phyloP scores from a whole-genome alignment of 805 yeast genomes.

The Saccharomycopsis sp. region DNA sequence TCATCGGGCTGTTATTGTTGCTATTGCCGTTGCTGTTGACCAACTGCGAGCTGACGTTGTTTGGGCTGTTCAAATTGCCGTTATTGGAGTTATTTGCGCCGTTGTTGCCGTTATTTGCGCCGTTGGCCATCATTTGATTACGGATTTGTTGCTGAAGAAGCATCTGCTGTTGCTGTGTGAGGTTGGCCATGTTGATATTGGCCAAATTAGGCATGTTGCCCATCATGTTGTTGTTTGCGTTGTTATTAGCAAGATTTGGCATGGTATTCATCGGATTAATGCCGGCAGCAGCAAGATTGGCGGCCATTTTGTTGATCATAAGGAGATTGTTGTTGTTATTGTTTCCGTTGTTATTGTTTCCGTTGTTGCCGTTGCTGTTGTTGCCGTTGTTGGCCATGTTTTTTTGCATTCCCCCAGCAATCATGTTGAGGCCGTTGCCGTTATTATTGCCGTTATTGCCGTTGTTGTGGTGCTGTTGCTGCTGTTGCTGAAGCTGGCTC shows the following conservation, averaged over 20 bases:
- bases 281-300: background rate
- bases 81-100: background rate
- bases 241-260: background rate
- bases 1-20: conserved; percentile 5
- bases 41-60: conserved; percentile 2
- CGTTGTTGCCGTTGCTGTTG: background rate
- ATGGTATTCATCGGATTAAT: background rate
- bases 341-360: background rate
- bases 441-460: background rate
- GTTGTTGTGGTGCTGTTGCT: conserved; percentile 3
- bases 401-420: background rate
- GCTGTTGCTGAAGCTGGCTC: background rate
- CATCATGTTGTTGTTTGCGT: background rate
- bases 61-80: conserved; percentile 1
- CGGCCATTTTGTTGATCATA: background rate
- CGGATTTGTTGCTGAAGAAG: background rate
- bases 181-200: background rate
- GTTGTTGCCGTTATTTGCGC: conserved; percentile 1
- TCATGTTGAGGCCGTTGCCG: background rate
- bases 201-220: background rate
- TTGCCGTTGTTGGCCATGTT: background rate
- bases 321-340: background rate
- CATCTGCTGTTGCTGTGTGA: background rate
- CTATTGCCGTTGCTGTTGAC: conserved; percentile 3
- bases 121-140: conserved; percentile 2